These are phyloP conservation scores for Coelastrella sp. DNA, from an alignment of 139 green algal genomes.

Conservation along the genomic window DNA sequence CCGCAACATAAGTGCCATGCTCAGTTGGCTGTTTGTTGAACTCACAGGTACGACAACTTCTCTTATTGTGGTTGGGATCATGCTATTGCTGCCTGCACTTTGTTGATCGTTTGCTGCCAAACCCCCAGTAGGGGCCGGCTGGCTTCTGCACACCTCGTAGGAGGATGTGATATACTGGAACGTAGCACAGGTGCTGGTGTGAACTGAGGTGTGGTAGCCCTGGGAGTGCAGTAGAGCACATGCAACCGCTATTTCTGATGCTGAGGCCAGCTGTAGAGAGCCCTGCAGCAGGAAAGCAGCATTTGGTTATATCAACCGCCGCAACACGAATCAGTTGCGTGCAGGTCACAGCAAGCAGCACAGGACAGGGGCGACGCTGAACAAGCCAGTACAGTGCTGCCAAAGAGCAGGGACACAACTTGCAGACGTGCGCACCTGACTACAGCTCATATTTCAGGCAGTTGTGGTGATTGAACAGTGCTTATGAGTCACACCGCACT, in stretches of 20 bases:
- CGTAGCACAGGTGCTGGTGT: neutral
- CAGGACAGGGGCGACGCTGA: too few relatives aligned
- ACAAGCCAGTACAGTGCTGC: too few relatives aligned
- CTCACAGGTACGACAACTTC: constrained; percentile 24
- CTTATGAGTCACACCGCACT: too few relatives aligned
- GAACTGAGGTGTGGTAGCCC: neutral
- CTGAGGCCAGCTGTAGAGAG: neutral
- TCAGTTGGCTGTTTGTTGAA: neutral
- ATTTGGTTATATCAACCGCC: neutral
- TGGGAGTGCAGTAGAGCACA: neutral
- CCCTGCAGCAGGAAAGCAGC: neutral
- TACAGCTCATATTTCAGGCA: too few relatives aligned
- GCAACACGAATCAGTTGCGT: too few relatives aligned
- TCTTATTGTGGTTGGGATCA: neutral
- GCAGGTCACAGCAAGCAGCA: too few relatives aligned
- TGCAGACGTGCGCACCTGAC: too few relatives aligned
- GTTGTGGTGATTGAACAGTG: too few relatives aligned
- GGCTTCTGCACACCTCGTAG: neutral
- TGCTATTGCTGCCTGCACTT: neutral
- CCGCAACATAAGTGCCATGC: neutral
- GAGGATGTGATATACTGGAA: constrained; percentile 2
- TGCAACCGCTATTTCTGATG: neutral
- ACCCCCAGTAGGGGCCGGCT: neutral
- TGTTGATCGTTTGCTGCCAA: neutral
- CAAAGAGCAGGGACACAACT: too few relatives aligned